Conservation (phyloP, 345 rosid species). For the Populus nigra region DNA sequence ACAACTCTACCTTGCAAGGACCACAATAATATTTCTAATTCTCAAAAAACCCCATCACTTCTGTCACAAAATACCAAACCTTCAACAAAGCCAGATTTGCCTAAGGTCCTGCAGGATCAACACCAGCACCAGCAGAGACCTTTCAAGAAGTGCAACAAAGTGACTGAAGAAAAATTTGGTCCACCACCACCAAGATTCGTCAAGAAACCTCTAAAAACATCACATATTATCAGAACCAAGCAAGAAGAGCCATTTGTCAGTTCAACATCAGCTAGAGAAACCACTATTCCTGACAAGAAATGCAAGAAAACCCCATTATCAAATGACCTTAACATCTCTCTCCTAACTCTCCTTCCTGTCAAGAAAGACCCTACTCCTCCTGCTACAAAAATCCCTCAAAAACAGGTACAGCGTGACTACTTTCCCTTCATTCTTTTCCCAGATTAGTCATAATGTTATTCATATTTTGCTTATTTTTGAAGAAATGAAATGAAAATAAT, state of each 20-base stretch:
- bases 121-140: slow-evolving; percentile 7
- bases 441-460: not conserved
- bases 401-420: slow-evolving; percentile 42
- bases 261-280: slow-evolving; percentile 35
- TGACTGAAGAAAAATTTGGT: slow-evolving; percentile 12
- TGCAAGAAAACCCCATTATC: slow-evolving; percentile 55
- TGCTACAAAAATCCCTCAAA: slow-evolving; percentile 46
- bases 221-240: slow-evolving; percentile 44
- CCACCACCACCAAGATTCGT: slow-evolving; percentile 8
- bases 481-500: not conserved
- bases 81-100: slow-evolving; percentile 2
- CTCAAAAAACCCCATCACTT: slow-evolving; percentile 17
- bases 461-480: not conserved
- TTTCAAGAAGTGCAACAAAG: slow-evolving; percentile 32
- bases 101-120: not conserved
- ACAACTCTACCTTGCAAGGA: slow-evolving; percentile 11
- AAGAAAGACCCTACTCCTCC: slow-evolving; percentile 72
- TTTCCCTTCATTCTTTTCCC: not conserved
- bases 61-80: slow-evolving; percentile 12
- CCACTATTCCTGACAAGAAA: slow-evolving; percentile 51
- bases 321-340: slow-evolving; percentile 35
- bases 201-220: slow-evolving; percentile 45
- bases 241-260: slow-evolving; percentile 65
- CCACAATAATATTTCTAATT: slow-evolving; percentile 13
- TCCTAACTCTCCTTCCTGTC: slow-evolving; percentile 43